Base-by-base conservation (phyloP, 2,329 filamentous ascomycete genomes). In the Blastomyces silverae region DNA sequence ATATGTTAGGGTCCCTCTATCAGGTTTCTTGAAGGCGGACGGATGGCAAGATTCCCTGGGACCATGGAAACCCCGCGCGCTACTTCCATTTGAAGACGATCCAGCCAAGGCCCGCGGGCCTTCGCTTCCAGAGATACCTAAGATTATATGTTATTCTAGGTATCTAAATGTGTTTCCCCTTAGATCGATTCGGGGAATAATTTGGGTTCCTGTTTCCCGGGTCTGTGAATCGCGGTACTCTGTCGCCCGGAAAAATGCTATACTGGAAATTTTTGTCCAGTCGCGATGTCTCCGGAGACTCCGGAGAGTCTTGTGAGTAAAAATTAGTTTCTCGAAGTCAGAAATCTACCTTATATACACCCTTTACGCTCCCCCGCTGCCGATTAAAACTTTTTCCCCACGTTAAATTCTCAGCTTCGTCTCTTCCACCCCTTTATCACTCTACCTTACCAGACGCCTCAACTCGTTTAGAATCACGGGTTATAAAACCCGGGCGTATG, bases 401-500 rank as follows among this genome's bases (percentile, higher is more conserved):
- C 22, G 10, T 22, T 22, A 50, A 50, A 22, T 22, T 50, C 48
- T 25, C 37, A 13, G 37, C 37, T 25, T 25, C n/a, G n/a, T 50
- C 8, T 1, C 46, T 50, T 25, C 46, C 7, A 37, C 53, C 15
- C 7, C 28, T 57, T 13, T n/a, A 8, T 10, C 31, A 20, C 15
- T 11, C n/a, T 25, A 20, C n/a, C 46, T 25, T n/a, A 25, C n/a
- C n/a, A 39, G 37, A 39, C 17, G 8, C 55, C 55, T 34, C 55
- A 31, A 57, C 55, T 34, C 7, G 31, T 39, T 42, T 25, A 17
- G 13, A 37, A 28, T 42, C 22, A 13, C 37, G 5, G 13, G n/a
- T 15, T 25, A 25, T 10, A 44, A 42, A 10, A 20, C 4, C 34
- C 20, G 11, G 20, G 25, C 63, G 73, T 77, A 31, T 73, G 73